phyloP scores from a whole-genome alignment of 352 stramenopile genomes.

The Pythium scleroteichum region DNA sequence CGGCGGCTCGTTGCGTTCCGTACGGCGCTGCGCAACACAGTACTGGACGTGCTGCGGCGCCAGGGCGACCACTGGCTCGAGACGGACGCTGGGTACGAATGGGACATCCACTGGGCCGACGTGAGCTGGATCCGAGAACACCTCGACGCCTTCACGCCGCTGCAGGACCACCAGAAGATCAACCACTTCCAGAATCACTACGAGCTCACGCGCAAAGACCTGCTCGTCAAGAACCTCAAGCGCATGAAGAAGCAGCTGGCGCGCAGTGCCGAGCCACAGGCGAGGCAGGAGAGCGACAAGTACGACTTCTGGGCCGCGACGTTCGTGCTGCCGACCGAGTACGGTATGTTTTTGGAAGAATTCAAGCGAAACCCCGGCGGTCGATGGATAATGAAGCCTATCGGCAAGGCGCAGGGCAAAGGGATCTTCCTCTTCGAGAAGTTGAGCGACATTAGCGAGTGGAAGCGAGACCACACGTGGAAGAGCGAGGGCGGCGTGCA shows the following conservation, averaged over 20 bases:
- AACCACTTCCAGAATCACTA: conserved; percentile 95
- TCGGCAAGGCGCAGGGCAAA: conserved; percentile 68
- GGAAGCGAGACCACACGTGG: conserved; percentile 45
- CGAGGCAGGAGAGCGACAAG: conserved; percentile 41
- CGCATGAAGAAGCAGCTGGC: conserved; percentile 84
- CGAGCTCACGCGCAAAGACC: conserved; percentile 90
- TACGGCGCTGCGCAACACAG: conserved; percentile 74
- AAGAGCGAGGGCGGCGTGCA: conserved; percentile 33
- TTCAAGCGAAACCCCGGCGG: conserved; percentile 62
- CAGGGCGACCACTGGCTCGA: conserved; percentile 65
- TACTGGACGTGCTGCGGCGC: conserved; percentile 68
- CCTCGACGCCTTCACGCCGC: conserved; percentile 59
- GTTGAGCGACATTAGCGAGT: conserved; percentile 77
- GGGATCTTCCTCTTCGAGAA: conserved; percentile 87
- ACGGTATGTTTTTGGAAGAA: conserved; percentile 75
- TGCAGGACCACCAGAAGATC: conserved; percentile 77
- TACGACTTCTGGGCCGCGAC: conserved; percentile 68
- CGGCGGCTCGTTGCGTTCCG: conserved; percentile 48
- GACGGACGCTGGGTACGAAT: conserved; percentile 73
- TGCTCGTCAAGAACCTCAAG: conserved; percentile 92
- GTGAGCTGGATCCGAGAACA: conserved; percentile 83
- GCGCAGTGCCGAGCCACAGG: conserved; percentile 45
- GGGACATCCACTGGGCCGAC: conserved; percentile 87
- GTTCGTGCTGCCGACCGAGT: conserved; percentile 90
- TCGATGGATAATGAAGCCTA: conserved; percentile 95